Percentiles rank a stretch among this genome's conserved stretches.
phyloP scores from a whole-genome alignment of 371 early-diverging fungal species.

The Chytridium lagenaria region DNA sequence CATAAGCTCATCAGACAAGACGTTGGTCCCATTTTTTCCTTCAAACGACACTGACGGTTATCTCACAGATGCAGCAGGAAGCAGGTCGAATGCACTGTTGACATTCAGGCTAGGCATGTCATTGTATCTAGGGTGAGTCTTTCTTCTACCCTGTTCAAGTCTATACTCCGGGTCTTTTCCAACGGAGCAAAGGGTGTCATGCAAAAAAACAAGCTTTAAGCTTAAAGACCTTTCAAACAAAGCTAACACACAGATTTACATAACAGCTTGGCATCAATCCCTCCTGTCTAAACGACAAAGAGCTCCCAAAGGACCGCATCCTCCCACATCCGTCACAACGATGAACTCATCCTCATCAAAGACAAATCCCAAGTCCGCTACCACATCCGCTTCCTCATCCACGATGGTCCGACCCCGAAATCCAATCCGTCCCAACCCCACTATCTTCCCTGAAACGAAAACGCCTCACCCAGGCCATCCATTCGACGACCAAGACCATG shows the following conservation, averaged over 20 bases:
- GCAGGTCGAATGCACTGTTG: background rate
- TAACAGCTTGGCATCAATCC: background rate
- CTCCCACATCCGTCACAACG: background rate
- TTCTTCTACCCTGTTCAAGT: background rate
- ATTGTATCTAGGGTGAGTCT: background rate
- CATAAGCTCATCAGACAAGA: background rate
- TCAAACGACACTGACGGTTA: background rate
- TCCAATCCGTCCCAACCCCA: background rate
- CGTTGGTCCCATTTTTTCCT: background rate
- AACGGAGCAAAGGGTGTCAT: too few species aligned
- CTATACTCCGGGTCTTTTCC: too few species aligned
- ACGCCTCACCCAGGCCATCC: background rate
- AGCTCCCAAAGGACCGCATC: background rate
- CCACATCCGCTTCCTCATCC: background rate
- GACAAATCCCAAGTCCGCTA: background rate
- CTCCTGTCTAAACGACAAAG: background rate
- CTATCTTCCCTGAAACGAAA: background rate
- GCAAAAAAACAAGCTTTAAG: too few species aligned
- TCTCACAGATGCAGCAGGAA: background rate
- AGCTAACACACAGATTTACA: too few species aligned
- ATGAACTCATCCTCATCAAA: background rate
- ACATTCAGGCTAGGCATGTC: background rate
- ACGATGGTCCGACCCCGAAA: background rate
- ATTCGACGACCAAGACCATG: background rate
- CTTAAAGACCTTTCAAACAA: too few species aligned